Percentiles rank a stretch among this genome's conserved stretches.
Evolutionary conservation across 2,329 filamentous ascomycete species (phyloP).

Genomic region (Aquanectria penicillioides): DNA sequence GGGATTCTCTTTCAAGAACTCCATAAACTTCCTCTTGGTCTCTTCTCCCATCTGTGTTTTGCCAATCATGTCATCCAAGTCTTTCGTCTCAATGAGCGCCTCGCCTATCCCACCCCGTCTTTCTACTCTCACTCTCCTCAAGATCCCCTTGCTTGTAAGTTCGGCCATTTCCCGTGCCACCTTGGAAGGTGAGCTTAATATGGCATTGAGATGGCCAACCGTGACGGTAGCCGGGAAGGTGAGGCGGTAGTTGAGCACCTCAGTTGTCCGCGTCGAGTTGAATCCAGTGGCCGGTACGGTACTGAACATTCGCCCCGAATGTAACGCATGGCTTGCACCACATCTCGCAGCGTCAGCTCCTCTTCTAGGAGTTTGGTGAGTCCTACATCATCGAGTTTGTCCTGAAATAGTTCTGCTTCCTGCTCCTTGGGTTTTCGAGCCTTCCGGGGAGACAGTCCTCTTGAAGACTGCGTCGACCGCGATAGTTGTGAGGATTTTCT

Average conservation of each 20-base stretch:
- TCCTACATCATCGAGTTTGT: constrained; percentile 69
- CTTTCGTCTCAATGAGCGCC: constrained; percentile 67
- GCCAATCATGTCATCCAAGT: constrained; percentile 62
- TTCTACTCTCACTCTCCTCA: constrained; percentile 72
- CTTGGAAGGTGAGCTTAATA: constrained; percentile 69
- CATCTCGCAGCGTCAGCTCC: constrained; percentile 67
- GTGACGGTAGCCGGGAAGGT: constrained; percentile 72
- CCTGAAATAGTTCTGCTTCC: constrained; percentile 46
- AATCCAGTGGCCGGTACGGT: constrained; percentile 71
- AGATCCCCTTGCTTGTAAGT: constrained; percentile 63
- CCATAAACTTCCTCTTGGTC: constrained; percentile 61
- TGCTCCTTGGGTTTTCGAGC: constrained; percentile 36
- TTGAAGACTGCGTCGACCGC: constrained; percentile 21
- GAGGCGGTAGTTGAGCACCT: constrained; percentile 70
- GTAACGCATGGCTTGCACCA: constrained; percentile 72
- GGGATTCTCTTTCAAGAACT: constrained; percentile 62
- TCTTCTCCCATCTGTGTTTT: constrained; percentile 50
- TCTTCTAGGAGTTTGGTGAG: constrained; percentile 63
- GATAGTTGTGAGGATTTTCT: constrained; percentile 43
- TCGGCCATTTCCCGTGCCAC: constrained; percentile 75
- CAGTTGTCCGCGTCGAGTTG: constrained; percentile 69
- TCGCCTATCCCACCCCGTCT: constrained; percentile 70
- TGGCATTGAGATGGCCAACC: constrained; percentile 71
- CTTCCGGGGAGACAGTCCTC: constrained; percentile 41
- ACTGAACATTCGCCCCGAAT: constrained; percentile 72